Evolutionary conservation across 2,329 filamentous ascomycete genomes (phyloP).

Genomic region (Fusarium sp.): DNA sequence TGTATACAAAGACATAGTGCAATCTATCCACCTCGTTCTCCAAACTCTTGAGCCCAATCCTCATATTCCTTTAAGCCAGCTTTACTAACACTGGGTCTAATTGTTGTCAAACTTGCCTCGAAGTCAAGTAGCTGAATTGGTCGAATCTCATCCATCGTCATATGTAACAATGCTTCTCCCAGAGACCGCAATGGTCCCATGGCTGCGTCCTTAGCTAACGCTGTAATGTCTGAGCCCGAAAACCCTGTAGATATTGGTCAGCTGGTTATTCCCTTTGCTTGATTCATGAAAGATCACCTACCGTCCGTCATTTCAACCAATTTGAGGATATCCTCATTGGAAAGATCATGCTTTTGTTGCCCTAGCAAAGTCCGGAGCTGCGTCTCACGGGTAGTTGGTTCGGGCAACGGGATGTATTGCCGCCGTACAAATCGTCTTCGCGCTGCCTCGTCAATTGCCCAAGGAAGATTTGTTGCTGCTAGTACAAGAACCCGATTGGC

Average conservation of each 20-base stretch:
- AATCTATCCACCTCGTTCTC: conserved; percentile 82
- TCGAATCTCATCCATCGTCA: conserved; percentile 93
- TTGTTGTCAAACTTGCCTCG: conserved; percentile 81
- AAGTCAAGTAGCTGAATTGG: conserved; percentile 89
- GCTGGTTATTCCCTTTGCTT: background rate
- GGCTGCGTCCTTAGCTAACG: conserved; percentile 94
- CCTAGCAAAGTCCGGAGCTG: conserved; percentile 84
- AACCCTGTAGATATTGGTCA: conserved; percentile 72
- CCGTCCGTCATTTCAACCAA: conserved; percentile 88
- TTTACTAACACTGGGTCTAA: conserved; percentile 89
- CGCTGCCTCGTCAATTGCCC: conserved; percentile 97
- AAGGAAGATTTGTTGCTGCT: conserved; percentile 94
- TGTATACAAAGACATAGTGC: conserved; percentile 20
- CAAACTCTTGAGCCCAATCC: conserved; percentile 93
- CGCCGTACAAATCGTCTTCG: conserved; percentile 88
- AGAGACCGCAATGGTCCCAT: conserved; percentile 95
- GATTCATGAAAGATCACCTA: conserved; percentile 54
- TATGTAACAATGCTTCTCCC: conserved; percentile 88
- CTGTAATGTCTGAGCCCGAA: conserved; percentile 96
- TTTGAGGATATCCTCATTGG: conserved; percentile 74
- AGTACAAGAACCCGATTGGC: conserved; percentile 90
- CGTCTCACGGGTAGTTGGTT: conserved; percentile 80
- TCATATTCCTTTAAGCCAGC: conserved; percentile 89
- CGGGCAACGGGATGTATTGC: conserved; percentile 95
- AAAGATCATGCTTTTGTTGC: conserved; percentile 86